phyloP scores from a whole-genome alignment of 2,329 filamentous ascomycete genomes.

The Microsporum ferrugineum region DNA sequence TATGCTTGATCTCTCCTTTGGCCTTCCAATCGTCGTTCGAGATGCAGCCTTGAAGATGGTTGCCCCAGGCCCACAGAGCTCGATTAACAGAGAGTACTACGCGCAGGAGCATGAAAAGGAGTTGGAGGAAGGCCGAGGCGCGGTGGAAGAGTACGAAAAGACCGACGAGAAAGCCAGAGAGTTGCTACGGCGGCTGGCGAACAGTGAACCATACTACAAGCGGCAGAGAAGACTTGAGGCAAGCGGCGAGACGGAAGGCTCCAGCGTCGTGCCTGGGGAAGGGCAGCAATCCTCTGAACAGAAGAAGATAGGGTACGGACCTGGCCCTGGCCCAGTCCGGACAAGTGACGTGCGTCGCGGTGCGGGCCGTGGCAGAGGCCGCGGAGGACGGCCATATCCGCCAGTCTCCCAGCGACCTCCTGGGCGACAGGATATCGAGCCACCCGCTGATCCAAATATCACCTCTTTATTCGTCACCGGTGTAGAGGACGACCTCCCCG shows the following conservation, averaged over 20 bases:
- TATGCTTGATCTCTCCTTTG: constrained; percentile 95
- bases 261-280: constrained; percentile 20
- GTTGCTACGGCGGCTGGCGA: constrained; percentile 68
- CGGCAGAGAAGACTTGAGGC: constrained; percentile 66
- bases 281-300: constrained; percentile 34
- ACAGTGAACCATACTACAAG: constrained; percentile 90
- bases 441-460: constrained; percentile 72
- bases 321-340: constrained; percentile 66
- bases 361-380: constrained; percentile 37
- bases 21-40: constrained; percentile 83
- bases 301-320: constrained; percentile 33
- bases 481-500: constrained; percentile 88
- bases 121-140: constrained; percentile 79
- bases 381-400: constrained; percentile 52
- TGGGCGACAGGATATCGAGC: constrained; percentile 71
- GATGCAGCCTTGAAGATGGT: constrained; percentile 98
- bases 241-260: constrained; percentile 33
- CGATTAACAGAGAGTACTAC: constrained; percentile 94
- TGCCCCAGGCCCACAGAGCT: constrained; percentile 79
- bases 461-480: constrained; percentile 92
- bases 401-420: constrained; percentile 64
- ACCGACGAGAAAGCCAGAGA: constrained; percentile 95
- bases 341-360: constrained; percentile 49
- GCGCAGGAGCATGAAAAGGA: constrained; percentile 94
- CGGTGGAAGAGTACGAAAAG: constrained; percentile 85